A percentile compares a stretch with the other conserved stretches of the same genome.
Conservation (phyloP, 2,329 filamentous ascomycete genomes). For the Pseudogymnoascus sp. region DNA sequence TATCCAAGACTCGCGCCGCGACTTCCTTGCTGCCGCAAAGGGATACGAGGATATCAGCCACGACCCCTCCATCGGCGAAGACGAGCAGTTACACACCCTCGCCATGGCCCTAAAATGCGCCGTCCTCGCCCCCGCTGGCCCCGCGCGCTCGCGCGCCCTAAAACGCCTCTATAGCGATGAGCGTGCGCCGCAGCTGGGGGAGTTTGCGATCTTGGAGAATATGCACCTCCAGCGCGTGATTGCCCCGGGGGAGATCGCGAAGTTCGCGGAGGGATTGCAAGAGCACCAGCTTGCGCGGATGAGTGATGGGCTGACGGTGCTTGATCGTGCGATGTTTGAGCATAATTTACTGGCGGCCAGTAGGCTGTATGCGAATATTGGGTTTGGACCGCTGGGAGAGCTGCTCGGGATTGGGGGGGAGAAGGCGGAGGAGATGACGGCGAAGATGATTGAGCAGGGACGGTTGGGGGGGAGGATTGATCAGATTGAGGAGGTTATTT, state of each 20-base stretch:
- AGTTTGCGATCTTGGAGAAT: slow-evolving; percentile 88
- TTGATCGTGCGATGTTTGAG: slow-evolving; percentile 88
- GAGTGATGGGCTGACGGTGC: slow-evolving; percentile 82
- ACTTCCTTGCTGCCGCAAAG: slow-evolving; percentile 79
- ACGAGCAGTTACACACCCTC: slow-evolving; percentile 72
- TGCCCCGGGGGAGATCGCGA: slow-evolving; percentile 69
- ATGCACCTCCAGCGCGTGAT: slow-evolving; percentile 91
- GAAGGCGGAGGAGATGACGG: slow-evolving; percentile 83
- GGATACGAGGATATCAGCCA: slow-evolving; percentile 85
- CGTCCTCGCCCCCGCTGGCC: slow-evolving; percentile 84
- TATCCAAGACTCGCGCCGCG: slow-evolving; percentile 81
- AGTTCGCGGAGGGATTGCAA: slow-evolving; percentile 71
- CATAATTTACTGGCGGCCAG: slow-evolving; percentile 89
- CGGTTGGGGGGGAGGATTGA: slow-evolving; percentile 83
- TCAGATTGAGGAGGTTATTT: slow-evolving; percentile 82
- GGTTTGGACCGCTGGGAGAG: slow-evolving; percentile 63
- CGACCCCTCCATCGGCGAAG: slow-evolving; percentile 68
- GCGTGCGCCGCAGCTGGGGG: slow-evolving; percentile 61
- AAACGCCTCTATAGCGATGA: slow-evolving; percentile 91
- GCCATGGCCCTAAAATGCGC: slow-evolving; percentile 85
- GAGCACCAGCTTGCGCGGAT: slow-evolving; percentile 88
- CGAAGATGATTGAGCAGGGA: slow-evolving; percentile 92
- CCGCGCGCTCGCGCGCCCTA: slow-evolving; percentile 68
- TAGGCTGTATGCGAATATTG: slow-evolving; percentile 68
- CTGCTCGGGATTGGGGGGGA: slow-evolving; percentile 71